Conservation (phyloP, 2,329 filamentous ascomycete species). For the Diaporthe capsici region DNA sequence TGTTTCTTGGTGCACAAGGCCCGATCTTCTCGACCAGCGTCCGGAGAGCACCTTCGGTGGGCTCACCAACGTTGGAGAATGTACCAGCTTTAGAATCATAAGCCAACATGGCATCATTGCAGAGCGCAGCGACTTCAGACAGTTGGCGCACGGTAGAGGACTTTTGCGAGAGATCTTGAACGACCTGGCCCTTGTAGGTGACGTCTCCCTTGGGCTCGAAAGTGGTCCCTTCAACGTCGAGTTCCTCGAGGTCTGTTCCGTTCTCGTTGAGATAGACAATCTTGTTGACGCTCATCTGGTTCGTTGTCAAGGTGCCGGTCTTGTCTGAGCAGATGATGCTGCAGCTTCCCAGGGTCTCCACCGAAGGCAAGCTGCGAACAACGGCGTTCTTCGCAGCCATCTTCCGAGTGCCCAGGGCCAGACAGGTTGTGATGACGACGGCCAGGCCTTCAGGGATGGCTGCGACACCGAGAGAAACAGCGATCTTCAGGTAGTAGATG, state of each 20-base stretch:
- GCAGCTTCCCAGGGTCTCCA: conserved; percentile 98
- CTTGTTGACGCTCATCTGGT: conserved; percentile 99
- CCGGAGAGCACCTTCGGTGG: conserved; percentile 93
- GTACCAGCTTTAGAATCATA: conserved; percentile 82
- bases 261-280: conserved; percentile 84
- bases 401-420: conserved; percentile 95
- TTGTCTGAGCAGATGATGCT: conserved; percentile 99
- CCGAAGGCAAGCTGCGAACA: conserved; percentile 94
- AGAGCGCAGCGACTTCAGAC: conserved; percentile 79
- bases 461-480: conserved; percentile 96
- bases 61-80: conserved; percentile 90
- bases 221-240: conserved; percentile 92
- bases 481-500: conserved; percentile 99
- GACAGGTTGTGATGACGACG: conserved; percentile 98
- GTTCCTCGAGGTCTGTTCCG: conserved; percentile 83
- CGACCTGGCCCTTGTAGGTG: conserved; percentile 74
- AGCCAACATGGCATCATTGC: conserved; percentile 88
- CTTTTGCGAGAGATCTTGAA: conserved; percentile 77
- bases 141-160: conserved; percentile 88
- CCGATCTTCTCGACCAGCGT: conserved; percentile 96
- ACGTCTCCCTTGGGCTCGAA: conserved; percentile 88
- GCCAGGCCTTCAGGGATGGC: conserved; percentile 98
- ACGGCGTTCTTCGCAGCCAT: conserved; percentile 99
- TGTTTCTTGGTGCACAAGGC: conserved; percentile 74
- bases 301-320: conserved; percentile 97